Conservation (phyloP, 176 grass and related monocot species). For the Bolboschoenus planiculmis region DNA sequence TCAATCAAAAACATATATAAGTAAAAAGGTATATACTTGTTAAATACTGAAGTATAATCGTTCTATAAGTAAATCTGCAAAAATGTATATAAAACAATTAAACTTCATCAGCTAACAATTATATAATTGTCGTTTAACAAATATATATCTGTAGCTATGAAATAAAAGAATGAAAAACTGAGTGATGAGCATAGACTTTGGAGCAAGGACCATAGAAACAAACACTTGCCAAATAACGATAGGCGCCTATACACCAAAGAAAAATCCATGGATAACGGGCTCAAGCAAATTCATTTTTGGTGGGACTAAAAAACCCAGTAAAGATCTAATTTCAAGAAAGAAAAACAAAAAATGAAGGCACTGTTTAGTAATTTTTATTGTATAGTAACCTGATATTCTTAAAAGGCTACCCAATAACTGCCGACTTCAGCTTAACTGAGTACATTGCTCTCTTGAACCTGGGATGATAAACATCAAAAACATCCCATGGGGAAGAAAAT, state of each 20-base stretch:
- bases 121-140: background rate
- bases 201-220: too few relatives aligned
- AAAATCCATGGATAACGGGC: background rate
- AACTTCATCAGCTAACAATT: background rate
- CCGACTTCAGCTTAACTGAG: conserved; percentile 57
- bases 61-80: too few relatives aligned
- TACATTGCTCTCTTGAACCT: conserved; percentile 39
- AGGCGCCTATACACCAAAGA: background rate
- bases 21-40: too few relatives aligned
- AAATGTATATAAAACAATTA: background rate
- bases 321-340: background rate
- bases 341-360: conserved; percentile 3
- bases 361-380: conserved; percentile 52
- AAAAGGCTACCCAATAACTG: conserved; percentile 20
- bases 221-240: background rate
- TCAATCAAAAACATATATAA: background rate
- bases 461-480: conserved; percentile 36
- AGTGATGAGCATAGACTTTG: background rate
- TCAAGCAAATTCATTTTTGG: background rate
- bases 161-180: background rate
- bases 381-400: conserved; percentile 30
- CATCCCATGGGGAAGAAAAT: conserved; percentile 35
- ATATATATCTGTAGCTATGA: background rate
- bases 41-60: too few relatives aligned
- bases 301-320: background rate